Evolutionary conservation across 495 filamentous ascomycete genomes (phyloP).

Genomic region (Trypethelium eluteriae): DNA sequence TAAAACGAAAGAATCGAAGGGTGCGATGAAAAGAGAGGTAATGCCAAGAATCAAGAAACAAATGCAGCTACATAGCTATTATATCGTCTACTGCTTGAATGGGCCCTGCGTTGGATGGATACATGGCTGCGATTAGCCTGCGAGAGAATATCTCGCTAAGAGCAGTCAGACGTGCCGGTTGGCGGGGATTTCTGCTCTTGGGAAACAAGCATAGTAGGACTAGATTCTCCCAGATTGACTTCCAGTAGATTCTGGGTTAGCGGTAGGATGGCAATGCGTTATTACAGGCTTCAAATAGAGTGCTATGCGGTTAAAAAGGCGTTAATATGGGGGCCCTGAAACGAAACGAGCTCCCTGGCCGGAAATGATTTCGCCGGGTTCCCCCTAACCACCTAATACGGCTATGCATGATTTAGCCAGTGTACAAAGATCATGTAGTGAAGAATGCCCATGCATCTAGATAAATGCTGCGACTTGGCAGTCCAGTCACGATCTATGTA

Average conservation of each 20-base stretch:
- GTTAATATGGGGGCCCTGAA: constrained; percentile 1
- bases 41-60: not conserved
- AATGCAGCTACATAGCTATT: not conserved
- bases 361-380: constrained; percentile 8
- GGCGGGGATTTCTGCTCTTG: not conserved
- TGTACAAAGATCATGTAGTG: not conserved
- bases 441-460: not conserved
- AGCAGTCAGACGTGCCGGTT: not conserved
- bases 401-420: not conserved
- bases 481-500: not conserved
- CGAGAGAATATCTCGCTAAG: not conserved
- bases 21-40: not conserved
- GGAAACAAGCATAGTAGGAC: not conserved
- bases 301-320: not conserved
- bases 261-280: not conserved
- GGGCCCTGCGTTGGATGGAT: not conserved
- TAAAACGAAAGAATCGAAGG: not conserved
- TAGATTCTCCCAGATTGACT: not conserved
- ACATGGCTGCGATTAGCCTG: not conserved
- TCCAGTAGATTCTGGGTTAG: not conserved
- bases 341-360: constrained; percentile 5
- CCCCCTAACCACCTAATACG: not conserved
- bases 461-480: not conserved
- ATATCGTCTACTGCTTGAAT: not conserved
- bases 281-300: not conserved